Base-by-base conservation (phyloP, 2,329 filamentous ascomycete genomes). In the Colletotrichum eremochloae region DNA sequence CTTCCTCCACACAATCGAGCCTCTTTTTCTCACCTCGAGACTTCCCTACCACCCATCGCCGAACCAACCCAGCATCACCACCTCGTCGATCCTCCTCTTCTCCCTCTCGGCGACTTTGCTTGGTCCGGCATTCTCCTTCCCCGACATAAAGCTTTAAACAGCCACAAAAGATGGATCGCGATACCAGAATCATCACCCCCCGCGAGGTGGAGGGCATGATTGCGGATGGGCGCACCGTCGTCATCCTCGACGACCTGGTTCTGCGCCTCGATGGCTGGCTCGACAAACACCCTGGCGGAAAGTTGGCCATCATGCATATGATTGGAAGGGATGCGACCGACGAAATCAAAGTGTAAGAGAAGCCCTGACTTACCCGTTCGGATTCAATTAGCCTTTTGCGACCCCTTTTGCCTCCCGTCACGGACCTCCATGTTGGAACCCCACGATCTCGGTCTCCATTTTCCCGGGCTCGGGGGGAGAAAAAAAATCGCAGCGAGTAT, bases 231-330 rank as follows among this genome's bases (percentile, higher is more conserved):
- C 82, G 86, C 40, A 84, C 81, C 18, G 86, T 91, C 67, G 85
- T 91, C 75, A 86, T 91, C 67, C 86, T 85, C 74, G 84, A 90
- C 57, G 88, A 87, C 56, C 76, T 82, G 63, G 86, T 89, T 20
- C 81, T 91, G 75, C 83, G 84, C 68, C 85, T 91, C 48, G 87
- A 90, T 76, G 80, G 82, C 55, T 92, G 89, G 90, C 83, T 91
- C 75, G 78, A 86, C 67, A 85, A 81, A 68, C 90, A 91, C 76
- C 90, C 90, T 0, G 90, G 90, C 29, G 90, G 90, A 42, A 81
- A 83, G 18, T 80, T 91, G 36, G 87, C 89, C 29, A 89, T 91
- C 73, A 77, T 88, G 74, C 89, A 91, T 80, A 90, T 90, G 87
- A 86, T 90, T 5, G 88, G 88, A 67, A 84, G 83, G 78, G 88